Evolutionary conservation across 345 rosid species (phyloP).

Genomic region (Rhodamnia rubescens): DNA sequence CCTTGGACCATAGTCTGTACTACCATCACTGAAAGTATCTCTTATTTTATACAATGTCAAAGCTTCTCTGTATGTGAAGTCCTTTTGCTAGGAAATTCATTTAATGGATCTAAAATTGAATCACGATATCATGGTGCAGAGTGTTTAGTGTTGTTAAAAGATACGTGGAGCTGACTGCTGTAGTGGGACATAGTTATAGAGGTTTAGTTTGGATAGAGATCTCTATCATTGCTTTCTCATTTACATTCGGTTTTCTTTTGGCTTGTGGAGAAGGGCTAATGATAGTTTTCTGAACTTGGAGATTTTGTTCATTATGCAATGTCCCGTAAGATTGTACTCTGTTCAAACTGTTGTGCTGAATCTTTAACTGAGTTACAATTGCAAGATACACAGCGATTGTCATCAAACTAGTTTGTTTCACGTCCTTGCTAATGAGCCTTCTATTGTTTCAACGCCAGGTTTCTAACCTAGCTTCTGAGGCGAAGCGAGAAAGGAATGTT

Average conservation of each 20-base stretch:
- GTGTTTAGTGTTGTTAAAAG: neutral
- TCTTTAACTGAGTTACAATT: neutral
- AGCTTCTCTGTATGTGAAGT: neutral
- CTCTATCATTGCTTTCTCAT: neutral
- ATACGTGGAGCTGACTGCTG: neutral
- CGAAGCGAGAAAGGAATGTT: constrained; percentile 55
- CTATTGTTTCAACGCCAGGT: constrained; percentile 36
- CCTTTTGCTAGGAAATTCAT: neutral
- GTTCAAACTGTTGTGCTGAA: neutral
- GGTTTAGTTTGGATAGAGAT: neutral
- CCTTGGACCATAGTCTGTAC: neutral
- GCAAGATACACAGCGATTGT: neutral
- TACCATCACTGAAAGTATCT: neutral
- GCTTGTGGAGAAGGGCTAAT: neutral
- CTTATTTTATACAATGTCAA: neutral
- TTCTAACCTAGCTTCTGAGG: constrained; percentile 53
- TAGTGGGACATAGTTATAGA: neutral
- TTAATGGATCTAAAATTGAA: neutral
- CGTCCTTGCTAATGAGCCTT: neutral
- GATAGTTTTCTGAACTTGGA: neutral
- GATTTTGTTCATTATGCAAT: neutral
- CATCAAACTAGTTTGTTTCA: neutral
- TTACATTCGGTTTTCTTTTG: neutral
- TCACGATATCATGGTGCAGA: neutral
- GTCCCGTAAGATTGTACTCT: neutral